Conservation (phyloP, 306 rosid genomes). For the Luffa aegyptiaca region DNA sequence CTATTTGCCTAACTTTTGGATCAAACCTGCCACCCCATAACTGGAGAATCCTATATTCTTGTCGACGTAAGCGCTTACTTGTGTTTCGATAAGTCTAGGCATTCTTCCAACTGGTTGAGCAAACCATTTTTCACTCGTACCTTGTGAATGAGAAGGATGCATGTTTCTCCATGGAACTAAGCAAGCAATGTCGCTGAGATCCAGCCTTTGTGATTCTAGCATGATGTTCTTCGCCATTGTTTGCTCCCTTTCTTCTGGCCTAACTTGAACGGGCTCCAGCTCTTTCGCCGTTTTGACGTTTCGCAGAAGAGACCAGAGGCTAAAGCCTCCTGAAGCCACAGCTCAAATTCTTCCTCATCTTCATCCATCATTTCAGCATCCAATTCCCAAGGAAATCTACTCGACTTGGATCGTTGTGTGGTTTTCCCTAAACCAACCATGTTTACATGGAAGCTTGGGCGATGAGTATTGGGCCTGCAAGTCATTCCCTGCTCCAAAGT, state of each 20-base stretch:
- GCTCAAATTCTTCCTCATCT: slow-evolving; percentile 81
- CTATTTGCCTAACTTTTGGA: slow-evolving; percentile 3
- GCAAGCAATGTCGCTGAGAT: background rate
- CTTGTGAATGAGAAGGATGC: background rate
- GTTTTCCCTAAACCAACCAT: slow-evolving; percentile 94
- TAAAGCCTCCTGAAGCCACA: slow-evolving; percentile 97
- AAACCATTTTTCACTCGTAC: background rate
- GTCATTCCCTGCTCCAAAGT: slow-evolving; percentile 76
- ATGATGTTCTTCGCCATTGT: slow-evolving; percentile 90
- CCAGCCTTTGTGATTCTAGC: slow-evolving; percentile 25
- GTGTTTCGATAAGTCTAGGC: background rate
- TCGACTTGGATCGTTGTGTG: slow-evolving; percentile 56
- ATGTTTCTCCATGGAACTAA: background rate
- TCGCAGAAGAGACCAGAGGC: slow-evolving; percentile 91
- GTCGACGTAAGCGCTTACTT: background rate
- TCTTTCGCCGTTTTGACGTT: slow-evolving; percentile 82
- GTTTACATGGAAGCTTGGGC: slow-evolving; percentile 95
- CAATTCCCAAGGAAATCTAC: slow-evolving; percentile 91
- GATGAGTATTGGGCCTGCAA: slow-evolving; percentile 91
- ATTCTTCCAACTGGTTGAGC: background rate
- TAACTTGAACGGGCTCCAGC: slow-evolving; percentile 96
- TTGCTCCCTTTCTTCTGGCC: slow-evolving; percentile 73
- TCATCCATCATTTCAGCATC: slow-evolving; percentile 96
- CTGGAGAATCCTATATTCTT: background rate
- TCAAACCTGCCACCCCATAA: background rate